Percentiles rank a stretch among this genome's conserved stretches.
Evolutionary conservation across 1,284 basidiomycete genomes (phyloP).

Genomic region (Ceratobasidium sp.): DNA sequence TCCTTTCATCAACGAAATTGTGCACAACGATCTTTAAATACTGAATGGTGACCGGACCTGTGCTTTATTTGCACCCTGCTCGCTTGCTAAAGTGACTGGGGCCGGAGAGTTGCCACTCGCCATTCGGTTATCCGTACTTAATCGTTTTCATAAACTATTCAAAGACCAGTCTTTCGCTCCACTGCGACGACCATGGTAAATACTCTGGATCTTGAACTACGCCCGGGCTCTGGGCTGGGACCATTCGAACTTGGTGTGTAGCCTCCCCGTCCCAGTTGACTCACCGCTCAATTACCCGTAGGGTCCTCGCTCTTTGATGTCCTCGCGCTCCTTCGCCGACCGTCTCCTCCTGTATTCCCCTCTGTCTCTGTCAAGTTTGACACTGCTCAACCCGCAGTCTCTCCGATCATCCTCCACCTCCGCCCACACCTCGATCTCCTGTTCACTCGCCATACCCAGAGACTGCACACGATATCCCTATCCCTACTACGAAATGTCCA

Average conservation of each 20-base stretch:
- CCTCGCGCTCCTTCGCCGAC: slow-evolving; percentile 69
- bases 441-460: slow-evolving; percentile 79
- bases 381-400: slow-evolving; percentile 67
- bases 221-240: slow-evolving; percentile 80
- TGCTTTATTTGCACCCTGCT: not conserved
- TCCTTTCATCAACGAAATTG: not conserved
- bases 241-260: slow-evolving; percentile 76
- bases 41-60: not conserved
- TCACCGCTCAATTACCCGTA: slow-evolving; percentile 51
- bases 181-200: slow-evolving; percentile 37
- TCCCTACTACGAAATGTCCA: slow-evolving; percentile 65
- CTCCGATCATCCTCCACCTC: slow-evolving; percentile 80
- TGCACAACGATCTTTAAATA: not conserved
- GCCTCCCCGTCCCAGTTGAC: not conserved
- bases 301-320: slow-evolving; percentile 85
- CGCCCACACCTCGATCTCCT: slow-evolving; percentile 81
- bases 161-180: not conserved
- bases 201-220: slow-evolving; percentile 70
- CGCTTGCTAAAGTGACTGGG: not conserved
- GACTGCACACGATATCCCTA: slow-evolving; percentile 77
- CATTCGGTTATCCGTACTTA: slow-evolving; percentile 1
- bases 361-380: slow-evolving; percentile 88
- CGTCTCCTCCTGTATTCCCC: slow-evolving; percentile 65
- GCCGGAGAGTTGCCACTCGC: slow-evolving; percentile 16
- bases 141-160: not conserved